Percentiles rank a stretch among this genome's conserved stretches.
Conservation (phyloP, 1,139 yeast genomes). For the Pichia sp. region DNA sequence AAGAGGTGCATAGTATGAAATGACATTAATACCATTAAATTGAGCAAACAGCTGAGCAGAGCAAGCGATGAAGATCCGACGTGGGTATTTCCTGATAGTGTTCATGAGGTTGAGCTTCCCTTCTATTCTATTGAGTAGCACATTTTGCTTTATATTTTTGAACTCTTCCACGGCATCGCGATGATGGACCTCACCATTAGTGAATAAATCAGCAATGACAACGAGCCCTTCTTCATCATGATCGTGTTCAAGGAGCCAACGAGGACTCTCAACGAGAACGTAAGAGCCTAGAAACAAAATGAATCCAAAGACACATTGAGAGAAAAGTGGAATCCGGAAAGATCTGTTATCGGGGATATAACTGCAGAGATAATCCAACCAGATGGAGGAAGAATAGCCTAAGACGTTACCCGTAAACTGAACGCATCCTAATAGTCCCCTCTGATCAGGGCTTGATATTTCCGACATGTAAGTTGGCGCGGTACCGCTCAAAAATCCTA, state of each 20-base stretch:
- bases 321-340: slow-evolving; percentile 74
- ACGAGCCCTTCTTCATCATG: slow-evolving; percentile 83
- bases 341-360: slow-evolving; percentile 49
- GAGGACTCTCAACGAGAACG: slow-evolving; percentile 78
- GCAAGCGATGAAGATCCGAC: slow-evolving; percentile 83
- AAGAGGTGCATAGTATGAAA: slow-evolving; percentile 88
- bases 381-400: slow-evolving; percentile 80
- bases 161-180: slow-evolving; percentile 60
- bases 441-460: slow-evolving; percentile 79
- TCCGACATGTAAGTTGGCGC: slow-evolving; percentile 95
- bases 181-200: slow-evolving; percentile 51
- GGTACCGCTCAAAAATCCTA: slow-evolving; percentile 84
- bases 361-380: slow-evolving; percentile 84
- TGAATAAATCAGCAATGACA: slow-evolving; percentile 75
- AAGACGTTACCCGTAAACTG: slow-evolving; percentile 89
- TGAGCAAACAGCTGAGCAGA: slow-evolving; percentile 90
- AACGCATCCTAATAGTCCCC: slow-evolving; percentile 86
- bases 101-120: slow-evolving; percentile 68
- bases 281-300: slow-evolving; percentile 66
- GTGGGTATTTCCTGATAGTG: slow-evolving; percentile 62
- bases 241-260: slow-evolving; percentile 85
- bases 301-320: slow-evolving; percentile 72
- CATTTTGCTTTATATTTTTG: slow-evolving; percentile 75
- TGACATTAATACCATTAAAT: slow-evolving; percentile 86
- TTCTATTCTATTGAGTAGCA: slow-evolving; percentile 66